Conservation (phyloP, 495 filamentous ascomycete genomes). For the Aspergillus homomorphus region DNA sequence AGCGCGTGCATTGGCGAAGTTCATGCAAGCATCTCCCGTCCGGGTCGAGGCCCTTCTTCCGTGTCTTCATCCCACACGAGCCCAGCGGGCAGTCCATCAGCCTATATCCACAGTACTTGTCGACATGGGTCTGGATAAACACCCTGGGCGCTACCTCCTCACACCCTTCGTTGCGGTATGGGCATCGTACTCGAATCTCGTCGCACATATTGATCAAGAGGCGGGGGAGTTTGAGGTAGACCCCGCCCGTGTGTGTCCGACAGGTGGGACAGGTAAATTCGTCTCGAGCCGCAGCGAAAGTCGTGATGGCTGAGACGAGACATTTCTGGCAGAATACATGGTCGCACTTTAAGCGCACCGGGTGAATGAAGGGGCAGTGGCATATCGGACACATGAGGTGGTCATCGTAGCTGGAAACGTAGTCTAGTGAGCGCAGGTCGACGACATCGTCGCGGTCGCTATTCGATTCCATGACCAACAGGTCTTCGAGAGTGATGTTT, state of each 20-base stretch:
- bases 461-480: slow-evolving; percentile 33
- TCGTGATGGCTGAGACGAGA: slow-evolving; percentile 57
- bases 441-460: slow-evolving; percentile 36
- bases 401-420: slow-evolving; percentile 64
- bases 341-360: slow-evolving; percentile 70
- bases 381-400: slow-evolving; percentile 85
- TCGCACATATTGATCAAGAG: slow-evolving; percentile 68
- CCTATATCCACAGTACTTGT: slow-evolving; percentile 69
- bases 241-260: slow-evolving; percentile 36
- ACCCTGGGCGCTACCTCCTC: slow-evolving; percentile 57
- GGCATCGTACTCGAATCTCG: slow-evolving; percentile 71
- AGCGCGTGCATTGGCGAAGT: slow-evolving; percentile 51
- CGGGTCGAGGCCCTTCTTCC: slow-evolving; percentile 41
- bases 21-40: slow-evolving; percentile 55
- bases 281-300: slow-evolving; percentile 34
- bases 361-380: slow-evolving; percentile 67
- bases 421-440: slow-evolving; percentile 70
- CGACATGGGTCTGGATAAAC: slow-evolving; percentile 69
- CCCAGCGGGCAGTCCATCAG: slow-evolving; percentile 59
- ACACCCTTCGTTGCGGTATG: slow-evolving; percentile 62
- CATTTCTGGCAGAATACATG: slow-evolving; percentile 76
- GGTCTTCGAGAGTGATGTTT: slow-evolving; percentile 36
- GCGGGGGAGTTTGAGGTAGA: slow-evolving; percentile 46
- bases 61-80: slow-evolving; percentile 49
- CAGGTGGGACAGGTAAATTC: slow-evolving; percentile 47